phyloP scores from a whole-genome alignment of 371 early-diverging fungal species.

The Haplosporangium sp. region DNA sequence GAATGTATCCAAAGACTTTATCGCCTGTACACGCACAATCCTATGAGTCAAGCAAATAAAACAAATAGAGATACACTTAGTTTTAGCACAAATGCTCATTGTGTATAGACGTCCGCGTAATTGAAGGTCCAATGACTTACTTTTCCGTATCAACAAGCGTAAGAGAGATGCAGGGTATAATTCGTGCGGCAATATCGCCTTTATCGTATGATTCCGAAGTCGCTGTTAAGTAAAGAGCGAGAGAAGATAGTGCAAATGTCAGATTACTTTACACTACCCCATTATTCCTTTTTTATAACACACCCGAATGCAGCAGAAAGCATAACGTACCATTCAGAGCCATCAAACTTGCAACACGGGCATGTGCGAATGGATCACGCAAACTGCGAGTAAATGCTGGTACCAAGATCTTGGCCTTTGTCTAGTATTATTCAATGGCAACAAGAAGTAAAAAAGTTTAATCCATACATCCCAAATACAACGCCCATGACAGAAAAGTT shows the following conservation, averaged over 20 bases:
- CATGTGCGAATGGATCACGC: slow-evolving; percentile 93
- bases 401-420: slow-evolving; percentile 78
- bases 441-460: background rate
- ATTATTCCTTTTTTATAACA: background rate
- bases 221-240: slow-evolving; percentile 56
- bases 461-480: background rate
- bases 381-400: slow-evolving; percentile 87
- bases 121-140: slow-evolving; percentile 52
- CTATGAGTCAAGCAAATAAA: slow-evolving; percentile 37
- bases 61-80: background rate
- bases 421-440: slow-evolving; percentile 51
- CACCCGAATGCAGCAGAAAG: background rate
- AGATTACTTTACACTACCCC: background rate
- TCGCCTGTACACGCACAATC: slow-evolving; percentile 84
- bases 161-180: slow-evolving; percentile 82
- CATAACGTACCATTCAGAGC: slow-evolving; percentile 74
- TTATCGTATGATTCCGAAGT: slow-evolving; percentile 78
- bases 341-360: slow-evolving; percentile 89
- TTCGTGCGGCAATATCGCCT: slow-evolving; percentile 74
- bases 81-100: too few species aligned
- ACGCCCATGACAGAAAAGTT: background rate
- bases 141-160: slow-evolving; percentile 89
- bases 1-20: slow-evolving; percentile 76
- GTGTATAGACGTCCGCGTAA: too few species aligned
- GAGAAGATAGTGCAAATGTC: background rate